Evolutionary conservation across 2,329 filamentous ascomycete genomes (phyloP), one percentile per base, ranked within the genome.

Genomic region (Tolypocladium sp.): DNA sequence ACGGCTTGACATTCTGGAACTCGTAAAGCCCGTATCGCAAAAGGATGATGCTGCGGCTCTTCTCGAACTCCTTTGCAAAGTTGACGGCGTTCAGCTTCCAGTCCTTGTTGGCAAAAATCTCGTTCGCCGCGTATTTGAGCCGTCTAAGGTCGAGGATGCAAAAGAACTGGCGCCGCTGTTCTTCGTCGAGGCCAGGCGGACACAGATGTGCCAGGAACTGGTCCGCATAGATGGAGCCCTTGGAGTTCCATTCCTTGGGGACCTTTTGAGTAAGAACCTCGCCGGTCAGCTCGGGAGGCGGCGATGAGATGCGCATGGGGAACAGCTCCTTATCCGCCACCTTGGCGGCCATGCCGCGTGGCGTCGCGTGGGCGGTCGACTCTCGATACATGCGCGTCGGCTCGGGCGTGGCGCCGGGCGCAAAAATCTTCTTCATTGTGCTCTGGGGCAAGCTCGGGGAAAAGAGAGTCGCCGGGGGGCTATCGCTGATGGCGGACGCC

Each of bases 31-130:
- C 83, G 62, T 86, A 86, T 55, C 82, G 81, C 59, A 86, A 67
- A 71, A 86, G 79, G 59, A 86, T 85, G 51, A 86, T 72, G 64
- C 82, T 83, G 55, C 83, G 77, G 66, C 82, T 85, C 74, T 86
- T 86, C 68, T 86, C 83, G 61, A 83, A 86, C 68, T 85, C 83
- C 68, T 85, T 86, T 44, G 83, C 82, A 60, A 86, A 86, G 68
- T 85, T 85, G 63, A 82, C 69, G 22, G 85, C 79, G 63, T 86
- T 86, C 57, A 86, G 70, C 70, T 83, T 84, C 83, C 83, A 86
- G 63, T 84, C 82, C 68, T 85, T 85, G 67, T 79, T 81, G 22
- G 72, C 67, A 60, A 85, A 86, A 20, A 86, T 82, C 64, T 85
- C 82, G 64, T 85, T 78, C 35, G 83, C 82, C 7, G 82, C 80